Evolutionary conservation across 768 basidiomycete species (phyloP).

Genomic region (Mycena filopes): DNA sequence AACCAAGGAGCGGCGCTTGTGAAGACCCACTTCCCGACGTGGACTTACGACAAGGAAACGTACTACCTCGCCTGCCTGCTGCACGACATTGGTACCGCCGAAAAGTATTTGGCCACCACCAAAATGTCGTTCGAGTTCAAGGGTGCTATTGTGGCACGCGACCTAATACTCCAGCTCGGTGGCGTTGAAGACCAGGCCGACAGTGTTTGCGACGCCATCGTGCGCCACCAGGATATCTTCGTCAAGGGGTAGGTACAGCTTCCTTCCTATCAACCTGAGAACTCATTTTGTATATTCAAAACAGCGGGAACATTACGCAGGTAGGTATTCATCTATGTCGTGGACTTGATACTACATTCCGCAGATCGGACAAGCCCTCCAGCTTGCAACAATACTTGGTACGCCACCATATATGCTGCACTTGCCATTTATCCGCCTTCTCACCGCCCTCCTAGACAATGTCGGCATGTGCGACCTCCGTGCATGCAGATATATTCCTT

Average conservation of each 20-base stretch:
- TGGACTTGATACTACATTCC: not conserved
- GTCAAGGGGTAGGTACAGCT: conserved; percentile 50
- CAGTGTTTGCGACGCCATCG: conserved; percentile 61
- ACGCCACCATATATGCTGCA: conserved; percentile 28
- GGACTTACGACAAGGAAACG: conserved; percentile 24
- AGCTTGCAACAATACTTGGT: conserved; percentile 61
- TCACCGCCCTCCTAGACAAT: conserved; percentile 46
- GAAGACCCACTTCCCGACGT: conserved; percentile 19
- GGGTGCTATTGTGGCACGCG: conserved; percentile 62
- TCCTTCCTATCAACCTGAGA: conserved; percentile 5
- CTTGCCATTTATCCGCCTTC: conserved; percentile 5
- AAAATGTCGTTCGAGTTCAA: conserved; percentile 68
- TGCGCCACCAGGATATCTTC: conserved; percentile 59
- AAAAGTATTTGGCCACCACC: conserved; percentile 60
- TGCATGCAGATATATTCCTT: not conserved
- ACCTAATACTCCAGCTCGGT: conserved; percentile 54
- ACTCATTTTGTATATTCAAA: not conserved
- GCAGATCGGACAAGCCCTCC: conserved; percentile 48
- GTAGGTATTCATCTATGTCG: conserved; percentile 45
- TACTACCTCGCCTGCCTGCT: conserved; percentile 23
- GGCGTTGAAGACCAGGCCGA: conserved; percentile 63
- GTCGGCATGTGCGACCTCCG: conserved; percentile 51
- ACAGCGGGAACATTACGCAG: conserved; percentile 60
- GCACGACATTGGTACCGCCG: conserved; percentile 50
- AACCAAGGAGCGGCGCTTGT: conserved; percentile 3